Base-by-base conservation (phyloP, 2,329 filamentous ascomycete genomes). In the Beauveria rudraprayagi region DNA sequence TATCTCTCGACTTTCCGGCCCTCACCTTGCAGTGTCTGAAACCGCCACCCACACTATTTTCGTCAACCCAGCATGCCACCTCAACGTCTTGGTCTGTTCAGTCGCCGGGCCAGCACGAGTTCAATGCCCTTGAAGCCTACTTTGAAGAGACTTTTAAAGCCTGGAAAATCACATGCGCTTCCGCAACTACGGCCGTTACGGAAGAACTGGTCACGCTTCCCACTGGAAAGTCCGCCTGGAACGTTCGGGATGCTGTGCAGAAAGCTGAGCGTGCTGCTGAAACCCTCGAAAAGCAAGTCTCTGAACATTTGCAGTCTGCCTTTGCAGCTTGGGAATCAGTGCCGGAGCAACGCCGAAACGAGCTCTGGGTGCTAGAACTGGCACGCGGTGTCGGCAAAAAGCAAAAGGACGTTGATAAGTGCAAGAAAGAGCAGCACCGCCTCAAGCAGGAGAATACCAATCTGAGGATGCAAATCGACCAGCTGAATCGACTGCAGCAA, bases 1-100 rank as follows among this genome's bases (percentile, higher is more conserved):
- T 92, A 63, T 81, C 89, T 5, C 85, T 96, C 71, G 91, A 91
- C 63, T 97, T 96, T 68, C 91, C 92, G 7, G 87, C 89, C 7
- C 81, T 97, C 46, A 91, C 88, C 41, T 83, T 97, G 11, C 90
- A 89, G 65, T 88, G 93, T 66, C 84, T 97, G 1, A 85, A 89
- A 41, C 81, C 90, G 10, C 91, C 92, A 3, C 87, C 90, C 4
- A 94, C 91, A 0, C 79, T 97, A 7, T 93, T 92, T 75, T 89
- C 90, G 10, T 84, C 87, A 0, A 90, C 88, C 7, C 91, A 92
- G 34, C 88, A 95, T 68, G 80, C 91, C 1, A 91, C 88, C 0
- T 80, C 84, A 22, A 84, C 87, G 3, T 94, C 91, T 0, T 96
- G 93, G 86, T 91, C 91, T 0, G 83, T 96, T 37, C 78, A 84